A percentile compares a stretch with the other conserved stretches of the same genome.
Conservation (phyloP, 768 basidiomycete species). For the Boletus sp. region DNA sequence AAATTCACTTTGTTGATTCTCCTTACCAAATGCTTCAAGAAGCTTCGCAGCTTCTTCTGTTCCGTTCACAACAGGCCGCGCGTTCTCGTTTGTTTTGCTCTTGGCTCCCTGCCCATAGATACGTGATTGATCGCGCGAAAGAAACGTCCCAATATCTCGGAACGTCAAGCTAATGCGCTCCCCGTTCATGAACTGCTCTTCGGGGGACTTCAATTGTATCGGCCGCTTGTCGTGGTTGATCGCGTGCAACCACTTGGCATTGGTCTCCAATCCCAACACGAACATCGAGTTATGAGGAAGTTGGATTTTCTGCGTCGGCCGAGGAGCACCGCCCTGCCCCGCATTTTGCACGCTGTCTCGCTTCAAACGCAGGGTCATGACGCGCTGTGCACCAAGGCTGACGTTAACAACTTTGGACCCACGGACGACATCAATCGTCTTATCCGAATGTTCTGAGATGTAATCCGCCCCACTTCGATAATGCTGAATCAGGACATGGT, state of each 20-base stretch:
- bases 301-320: slow-evolving; percentile 59
- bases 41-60: slow-evolving; percentile 47
- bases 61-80: slow-evolving; percentile 54
- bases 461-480: slow-evolving; percentile 79
- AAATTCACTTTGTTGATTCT: slow-evolving; percentile 69
- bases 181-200: slow-evolving; percentile 55
- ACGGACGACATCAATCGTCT: slow-evolving; percentile 77
- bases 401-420: slow-evolving; percentile 79
- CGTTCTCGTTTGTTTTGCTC: slow-evolving; percentile 56
- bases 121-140: slow-evolving; percentile 45
- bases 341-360: slow-evolving; percentile 38
- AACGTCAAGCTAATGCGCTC: slow-evolving; percentile 81
- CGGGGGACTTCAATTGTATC: slow-evolving; percentile 45
- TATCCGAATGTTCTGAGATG: slow-evolving; percentile 86
- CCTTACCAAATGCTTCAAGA: slow-evolving; percentile 65
- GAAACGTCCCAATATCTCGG: slow-evolving; percentile 74
- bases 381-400: slow-evolving; percentile 73
- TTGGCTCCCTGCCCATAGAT: slow-evolving; percentile 78
- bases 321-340: slow-evolving; percentile 27
- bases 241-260: slow-evolving; percentile 71
- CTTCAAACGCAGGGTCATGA: slow-evolving; percentile 73
- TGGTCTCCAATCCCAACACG: slow-evolving; percentile 72
- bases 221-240: slow-evolving; percentile 77
- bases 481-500: slow-evolving; percentile 81
- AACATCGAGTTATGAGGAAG: slow-evolving; percentile 85